phyloP scores from a whole-genome alignment of 805 yeast species.

The Naumovozyma castellii region DNA sequence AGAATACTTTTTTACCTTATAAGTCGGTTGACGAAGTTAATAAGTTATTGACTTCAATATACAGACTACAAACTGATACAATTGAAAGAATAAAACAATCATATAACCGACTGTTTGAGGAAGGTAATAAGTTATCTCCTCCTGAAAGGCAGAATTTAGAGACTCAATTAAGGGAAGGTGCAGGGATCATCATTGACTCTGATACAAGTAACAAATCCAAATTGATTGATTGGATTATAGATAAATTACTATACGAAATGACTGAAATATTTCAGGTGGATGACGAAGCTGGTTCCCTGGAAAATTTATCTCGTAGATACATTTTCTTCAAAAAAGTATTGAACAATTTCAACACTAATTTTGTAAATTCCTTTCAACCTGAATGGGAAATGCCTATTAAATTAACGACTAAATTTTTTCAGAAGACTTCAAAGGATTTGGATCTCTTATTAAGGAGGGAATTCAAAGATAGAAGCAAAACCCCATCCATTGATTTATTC shows the following conservation, averaged over 20 bases:
- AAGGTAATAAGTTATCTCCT: constrained; percentile 6
- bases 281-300: constrained; percentile 93
- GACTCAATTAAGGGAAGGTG: constrained; percentile 38
- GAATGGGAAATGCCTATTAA: constrained; percentile 63
- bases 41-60: constrained; percentile 22
- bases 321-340: constrained; percentile 70
- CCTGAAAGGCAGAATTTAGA: constrained; percentile 12
- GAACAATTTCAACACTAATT: constrained; percentile 45
- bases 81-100: constrained; percentile 14
- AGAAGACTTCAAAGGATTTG: constrained; percentile 59
- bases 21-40: constrained; percentile 65
- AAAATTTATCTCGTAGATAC: constrained; percentile 73
- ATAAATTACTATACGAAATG: constrained; percentile 62
- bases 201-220: constrained; percentile 46
- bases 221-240: constrained; percentile 65
- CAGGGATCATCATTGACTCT: constrained; percentile 62
- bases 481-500: constrained; percentile 43
- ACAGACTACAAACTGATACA: constrained; percentile 20
- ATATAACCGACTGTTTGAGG: constrained; percentile 6
- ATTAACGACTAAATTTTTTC: constrained; percentile 55
- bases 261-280: constrained; percentile 60
- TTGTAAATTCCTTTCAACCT: constrained; percentile 49
- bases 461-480: constrained; percentile 27
- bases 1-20: constrained; percentile 44
- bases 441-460: constrained; percentile 40